These are phyloP conservation scores for Thelonectria olida DNA, from an alignment of 2,329 filamentous ascomycete genomes.

Conservation along the genomic window DNA sequence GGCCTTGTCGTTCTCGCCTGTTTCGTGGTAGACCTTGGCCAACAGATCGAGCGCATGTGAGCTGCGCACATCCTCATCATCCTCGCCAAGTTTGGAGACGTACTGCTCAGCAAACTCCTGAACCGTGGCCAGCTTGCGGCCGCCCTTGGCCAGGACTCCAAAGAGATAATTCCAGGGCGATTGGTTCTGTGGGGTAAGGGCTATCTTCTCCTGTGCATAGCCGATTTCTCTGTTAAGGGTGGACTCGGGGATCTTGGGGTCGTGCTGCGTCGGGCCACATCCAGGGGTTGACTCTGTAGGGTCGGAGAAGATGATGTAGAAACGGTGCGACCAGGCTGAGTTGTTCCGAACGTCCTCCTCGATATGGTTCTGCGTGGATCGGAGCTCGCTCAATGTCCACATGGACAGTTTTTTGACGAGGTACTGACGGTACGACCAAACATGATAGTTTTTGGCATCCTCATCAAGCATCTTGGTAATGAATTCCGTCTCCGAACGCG, in stretches of 20 bases:
- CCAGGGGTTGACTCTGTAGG: conserved; percentile 58
- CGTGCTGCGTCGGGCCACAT: conserved; percentile 60
- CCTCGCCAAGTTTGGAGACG: conserved; percentile 57
- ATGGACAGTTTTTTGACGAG: conserved; percentile 71
- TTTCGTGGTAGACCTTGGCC: conserved; percentile 72
- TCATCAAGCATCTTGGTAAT: conserved; percentile 81
- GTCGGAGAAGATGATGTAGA: conserved; percentile 85
- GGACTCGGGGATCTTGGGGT: conserved; percentile 66
- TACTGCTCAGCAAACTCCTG: conserved; percentile 62
- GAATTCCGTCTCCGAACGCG: conserved; percentile 76
- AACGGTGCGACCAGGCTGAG: conserved; percentile 96
- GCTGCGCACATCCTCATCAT: conserved; percentile 63
- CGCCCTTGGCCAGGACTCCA: conserved; percentile 76
- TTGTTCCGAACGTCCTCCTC: conserved; percentile 90
- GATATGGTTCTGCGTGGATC: conserved; percentile 77
- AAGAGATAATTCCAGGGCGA: conserved; percentile 93
- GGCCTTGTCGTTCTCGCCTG: conserved; percentile 69
- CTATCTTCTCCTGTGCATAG: conserved; percentile 78
- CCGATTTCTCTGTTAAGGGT: conserved; percentile 78
- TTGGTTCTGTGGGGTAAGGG: conserved; percentile 88
- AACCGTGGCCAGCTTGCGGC: conserved; percentile 55
- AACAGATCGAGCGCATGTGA: conserved; percentile 77
- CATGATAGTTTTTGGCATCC: conserved; percentile 98
- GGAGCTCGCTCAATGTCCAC: conserved; percentile 76
- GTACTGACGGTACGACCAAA: conserved; percentile 93